Conservation (phyloP, 2,329 filamentous ascomycete species). For the Beauveria sp. region DNA sequence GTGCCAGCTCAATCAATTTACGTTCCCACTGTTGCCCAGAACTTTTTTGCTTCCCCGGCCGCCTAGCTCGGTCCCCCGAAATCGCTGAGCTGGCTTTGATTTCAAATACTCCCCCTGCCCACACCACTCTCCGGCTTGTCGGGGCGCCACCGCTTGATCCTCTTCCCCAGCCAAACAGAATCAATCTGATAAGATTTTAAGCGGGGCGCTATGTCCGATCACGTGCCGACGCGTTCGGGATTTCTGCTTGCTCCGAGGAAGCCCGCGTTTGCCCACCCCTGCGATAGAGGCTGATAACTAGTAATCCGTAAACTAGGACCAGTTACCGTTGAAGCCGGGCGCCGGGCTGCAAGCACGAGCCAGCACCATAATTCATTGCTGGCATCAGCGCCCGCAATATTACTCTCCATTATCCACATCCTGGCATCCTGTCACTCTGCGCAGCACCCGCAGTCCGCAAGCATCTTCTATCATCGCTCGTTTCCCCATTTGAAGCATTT, state of each 20-base stretch:
- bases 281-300: background rate
- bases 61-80: constrained; percentile 3
- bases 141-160: background rate
- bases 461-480: background rate
- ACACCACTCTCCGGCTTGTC: background rate
- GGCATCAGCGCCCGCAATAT: background rate
- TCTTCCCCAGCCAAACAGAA: constrained; percentile 11
- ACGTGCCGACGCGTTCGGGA: constrained; percentile 11
- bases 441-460: background rate
- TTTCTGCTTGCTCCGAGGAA: background rate
- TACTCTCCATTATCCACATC: background rate
- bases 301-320: too few relatives aligned
- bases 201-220: constrained; percentile 5
- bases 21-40: background rate
- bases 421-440: background rate
- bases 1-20: background rate
- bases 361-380: background rate
- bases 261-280: background rate
- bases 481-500: background rate
- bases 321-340: background rate
- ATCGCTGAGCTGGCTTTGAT: constrained; percentile 4
- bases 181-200: constrained; percentile 13
- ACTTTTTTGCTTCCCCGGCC: background rate
- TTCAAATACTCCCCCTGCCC: constrained; percentile 4
- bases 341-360: background rate